Base-by-base conservation (phyloP, 2,329 filamentous ascomycete species). In the Talaromyces albobiverticillius region DNA sequence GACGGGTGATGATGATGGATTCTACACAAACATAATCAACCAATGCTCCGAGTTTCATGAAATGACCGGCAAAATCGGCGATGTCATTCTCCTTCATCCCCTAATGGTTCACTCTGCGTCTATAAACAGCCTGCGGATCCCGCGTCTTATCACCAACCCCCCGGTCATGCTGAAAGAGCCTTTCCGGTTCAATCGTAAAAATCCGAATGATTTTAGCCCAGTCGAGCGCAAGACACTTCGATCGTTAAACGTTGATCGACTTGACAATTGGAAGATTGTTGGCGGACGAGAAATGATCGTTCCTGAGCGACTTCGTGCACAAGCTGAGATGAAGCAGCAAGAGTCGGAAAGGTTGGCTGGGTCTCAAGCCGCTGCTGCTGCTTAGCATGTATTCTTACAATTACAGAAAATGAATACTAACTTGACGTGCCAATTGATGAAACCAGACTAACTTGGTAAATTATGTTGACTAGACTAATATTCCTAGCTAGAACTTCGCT, bases 111-210 rank as follows among this genome's bases (percentile, higher is more conserved):
- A 82, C 61, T 78, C 76, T 1, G 78, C 77, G 6, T 77, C 74
- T 5, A 74, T 74, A 49, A 82, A 82, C 60, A 71, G 72, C 50
- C 57, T 78, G 23, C 67, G 80, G 18, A 70, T 72, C 10, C 70
- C 75, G 1, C 67, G 80, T 3, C 73, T 82, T 31, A 82, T 82
- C 60, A 82, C 79, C 3, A 83, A 83, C 55, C 79, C 79, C 4
- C 78, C 79, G 0, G 77, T 82, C 1, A 71, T 70, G 3, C 63
- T 82, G 29, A 79, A 73, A 36, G 67, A 77, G 58, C 79, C 80
- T 0, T 82, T 82, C 64, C 63, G 70, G 13, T 79, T 81, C 56
- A 71, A 80, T 57, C 69, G 79, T 3, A 60, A 68, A 16, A 72
- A 80, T 57, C 70, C 70, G 4, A 63, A 58, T 22, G 46, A 73